Evolutionary conservation across 2,329 filamentous ascomycete genomes (phyloP).

Genomic region (Chaetomiaceae sp.): DNA sequence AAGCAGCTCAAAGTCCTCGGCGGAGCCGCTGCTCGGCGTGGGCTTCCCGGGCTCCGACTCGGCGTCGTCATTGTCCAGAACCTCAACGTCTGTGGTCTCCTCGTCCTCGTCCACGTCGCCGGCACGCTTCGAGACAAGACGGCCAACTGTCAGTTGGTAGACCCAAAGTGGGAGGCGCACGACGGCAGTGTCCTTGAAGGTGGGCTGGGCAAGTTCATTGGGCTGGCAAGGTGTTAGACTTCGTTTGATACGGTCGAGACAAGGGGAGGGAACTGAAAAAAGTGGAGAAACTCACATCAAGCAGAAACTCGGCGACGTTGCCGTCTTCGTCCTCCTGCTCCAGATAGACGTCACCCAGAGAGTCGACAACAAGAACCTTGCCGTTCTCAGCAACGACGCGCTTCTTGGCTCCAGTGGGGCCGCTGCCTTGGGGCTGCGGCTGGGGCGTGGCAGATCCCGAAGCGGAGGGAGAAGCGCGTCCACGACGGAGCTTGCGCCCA

Average conservation of each 20-base stretch:
- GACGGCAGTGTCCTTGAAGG: slow-evolving; percentile 76
- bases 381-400: slow-evolving; percentile 90
- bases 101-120: slow-evolving; percentile 30
- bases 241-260: neutral
- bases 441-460: slow-evolving; percentile 51
- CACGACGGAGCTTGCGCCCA: slow-evolving; percentile 34
- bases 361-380: slow-evolving; percentile 90
- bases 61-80: slow-evolving; percentile 37
- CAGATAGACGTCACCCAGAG: slow-evolving; percentile 87
- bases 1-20: slow-evolving; percentile 57
- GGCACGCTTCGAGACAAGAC: slow-evolving; percentile 38
- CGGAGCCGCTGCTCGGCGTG: slow-evolving; percentile 53
- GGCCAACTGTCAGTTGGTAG: slow-evolving; percentile 54
- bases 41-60: slow-evolving; percentile 47
- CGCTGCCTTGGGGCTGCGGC: slow-evolving; percentile 44
- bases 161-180: slow-evolving; percentile 71
- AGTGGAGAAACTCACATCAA: slow-evolving; percentile 63
- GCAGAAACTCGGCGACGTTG: slow-evolving; percentile 72
- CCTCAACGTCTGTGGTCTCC: slow-evolving; percentile 33
- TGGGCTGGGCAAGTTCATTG: slow-evolving; percentile 73
- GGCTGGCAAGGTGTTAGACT: slow-evolving; percentile 45
- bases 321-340: slow-evolving; percentile 89
- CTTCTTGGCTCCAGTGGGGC: slow-evolving; percentile 74
- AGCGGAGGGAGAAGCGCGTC: slow-evolving; percentile 31
- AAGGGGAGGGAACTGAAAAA: neutral